These are phyloP conservation scores for Leccinum olivaceopallidum DNA, from an alignment of 768 basidiomycete genomes.

Conservation along the genomic window DNA sequence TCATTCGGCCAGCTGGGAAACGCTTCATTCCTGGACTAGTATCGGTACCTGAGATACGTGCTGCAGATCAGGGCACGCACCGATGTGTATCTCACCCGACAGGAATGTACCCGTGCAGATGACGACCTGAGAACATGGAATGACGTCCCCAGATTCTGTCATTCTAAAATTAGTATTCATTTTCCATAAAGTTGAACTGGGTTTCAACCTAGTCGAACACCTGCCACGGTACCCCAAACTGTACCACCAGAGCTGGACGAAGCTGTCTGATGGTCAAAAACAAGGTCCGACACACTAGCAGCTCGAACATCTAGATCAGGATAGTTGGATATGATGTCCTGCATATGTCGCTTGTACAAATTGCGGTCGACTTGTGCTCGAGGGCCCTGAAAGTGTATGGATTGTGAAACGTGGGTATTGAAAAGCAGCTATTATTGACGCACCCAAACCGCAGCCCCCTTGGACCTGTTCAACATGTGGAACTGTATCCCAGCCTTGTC, in stretches of 20 bases:
- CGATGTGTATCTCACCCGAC: constrained; percentile 89
- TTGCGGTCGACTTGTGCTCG: constrained; percentile 87
- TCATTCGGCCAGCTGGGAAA: constrained; percentile 76
- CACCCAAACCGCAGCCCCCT: constrained; percentile 90
- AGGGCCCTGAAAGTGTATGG: constrained; percentile 59
- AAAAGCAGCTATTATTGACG: constrained; percentile 20
- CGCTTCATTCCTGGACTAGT: constrained; percentile 55
- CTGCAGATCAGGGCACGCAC: constrained; percentile 36
- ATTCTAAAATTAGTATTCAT: constrained; percentile 2
- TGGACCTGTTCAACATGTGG: constrained; percentile 80
- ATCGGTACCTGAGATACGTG: neutral
- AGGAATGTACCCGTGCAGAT: constrained; percentile 92
- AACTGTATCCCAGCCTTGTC: constrained; percentile 91
- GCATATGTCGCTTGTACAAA: constrained; percentile 83
- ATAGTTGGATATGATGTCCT: constrained; percentile 62
- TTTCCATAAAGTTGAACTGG: neutral
- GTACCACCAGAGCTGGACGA: constrained; percentile 23
- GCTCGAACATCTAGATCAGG: constrained; percentile 68
- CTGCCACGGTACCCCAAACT: constrained; percentile 55
- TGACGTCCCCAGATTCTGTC: constrained; percentile 66
- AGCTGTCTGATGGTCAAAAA: constrained; percentile 51
- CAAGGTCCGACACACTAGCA: constrained; percentile 77
- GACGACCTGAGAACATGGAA: constrained; percentile 79
- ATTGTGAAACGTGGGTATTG: neutral
- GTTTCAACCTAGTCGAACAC: constrained; percentile 65